Conservation (phyloP, 2,329 filamentous ascomycete genomes). For the Thelonectria rubi region DNA sequence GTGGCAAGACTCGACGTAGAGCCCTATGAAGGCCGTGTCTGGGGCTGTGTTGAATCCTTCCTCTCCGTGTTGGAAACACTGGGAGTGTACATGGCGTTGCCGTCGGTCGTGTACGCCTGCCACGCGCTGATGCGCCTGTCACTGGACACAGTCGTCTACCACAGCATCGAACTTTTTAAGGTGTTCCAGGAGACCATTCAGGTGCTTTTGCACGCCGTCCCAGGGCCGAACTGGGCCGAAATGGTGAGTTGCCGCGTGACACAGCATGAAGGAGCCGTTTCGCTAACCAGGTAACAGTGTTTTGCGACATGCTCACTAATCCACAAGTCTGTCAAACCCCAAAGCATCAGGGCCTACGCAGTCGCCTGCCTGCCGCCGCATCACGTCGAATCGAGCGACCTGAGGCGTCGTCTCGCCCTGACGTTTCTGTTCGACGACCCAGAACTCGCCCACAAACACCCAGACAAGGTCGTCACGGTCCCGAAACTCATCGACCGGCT, state of each 20-base stretch:
- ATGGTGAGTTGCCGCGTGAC: conserved; percentile 50
- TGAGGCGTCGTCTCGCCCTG: conserved; percentile 73
- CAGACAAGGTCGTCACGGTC: conserved; percentile 55
- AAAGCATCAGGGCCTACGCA: conserved; percentile 66
- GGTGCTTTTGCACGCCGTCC: conserved; percentile 55
- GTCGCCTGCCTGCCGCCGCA: conserved; percentile 67
- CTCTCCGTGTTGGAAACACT: conserved; percentile 53
- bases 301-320: conserved; percentile 58
- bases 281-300: conserved; percentile 53
- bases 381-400: conserved; percentile 60
- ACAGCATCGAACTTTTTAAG: conserved; percentile 53
- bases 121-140: conserved; percentile 63
- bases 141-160: conserved; percentile 60
- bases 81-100: conserved; percentile 47
- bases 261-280: background rate
- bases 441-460: conserved; percentile 50
- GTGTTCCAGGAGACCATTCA: conserved; percentile 55
- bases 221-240: conserved; percentile 48
- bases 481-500: conserved; percentile 58
- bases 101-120: conserved; percentile 51
- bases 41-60: conserved; percentile 56
- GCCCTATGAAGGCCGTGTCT: conserved; percentile 53
- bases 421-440: conserved; percentile 67
- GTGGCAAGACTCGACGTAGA: conserved; percentile 37
- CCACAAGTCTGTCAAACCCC: conserved; percentile 53